A percentile compares a stretch with the other conserved stretches of the same genome.
phyloP scores from a whole-genome alignment of 1,284 basidiomycete species.

The Melampsora larici-populina region DNA sequence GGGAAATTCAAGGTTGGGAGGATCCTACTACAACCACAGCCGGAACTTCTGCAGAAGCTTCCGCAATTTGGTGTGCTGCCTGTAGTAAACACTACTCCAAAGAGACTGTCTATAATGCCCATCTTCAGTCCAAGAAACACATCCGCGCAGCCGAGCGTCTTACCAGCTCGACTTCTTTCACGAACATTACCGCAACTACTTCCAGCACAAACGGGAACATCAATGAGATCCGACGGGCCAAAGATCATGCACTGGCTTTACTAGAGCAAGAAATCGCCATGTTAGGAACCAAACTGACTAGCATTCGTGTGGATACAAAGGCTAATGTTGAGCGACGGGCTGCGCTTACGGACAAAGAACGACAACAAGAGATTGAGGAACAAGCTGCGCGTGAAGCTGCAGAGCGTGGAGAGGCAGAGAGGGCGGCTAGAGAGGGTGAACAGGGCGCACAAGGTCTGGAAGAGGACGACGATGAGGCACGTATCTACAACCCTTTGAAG shows the following conservation, averaged over 20 bases:
- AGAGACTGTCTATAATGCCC: conserved; percentile 95
- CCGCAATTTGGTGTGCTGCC: conserved; percentile 90
- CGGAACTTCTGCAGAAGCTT: conserved; percentile 51
- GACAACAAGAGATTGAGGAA: conserved; percentile 84
- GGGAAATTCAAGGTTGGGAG: conserved; percentile 74
- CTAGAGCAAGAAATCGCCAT: conserved; percentile 36
- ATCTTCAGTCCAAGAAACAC: conserved; percentile 90
- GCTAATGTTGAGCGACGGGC: conserved; percentile 93
- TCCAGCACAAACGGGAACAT: conserved; percentile 44
- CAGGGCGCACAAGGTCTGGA: conserved; percentile 51
- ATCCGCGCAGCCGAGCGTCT: conserved; percentile 78
- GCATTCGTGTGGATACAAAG: conserved; percentile 74
- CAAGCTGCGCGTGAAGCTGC: conserved; percentile 57
- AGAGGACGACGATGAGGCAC: conserved; percentile 76
- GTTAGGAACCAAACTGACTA: conserved; percentile 60
- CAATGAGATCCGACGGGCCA: conserved; percentile 46
- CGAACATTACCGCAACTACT: conserved; percentile 37
- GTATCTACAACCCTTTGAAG: conserved; percentile 96
- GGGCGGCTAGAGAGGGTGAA: conserved; percentile 59
- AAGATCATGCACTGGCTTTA: conserved; percentile 41
- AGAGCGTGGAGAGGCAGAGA: conserved; percentile 62
- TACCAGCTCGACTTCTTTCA: conserved; percentile 54
- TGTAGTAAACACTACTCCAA: conserved; percentile 94
- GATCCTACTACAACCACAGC: conserved; percentile 55
- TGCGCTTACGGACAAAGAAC: conserved; percentile 90